These are phyloP conservation scores for Cystobasidium ongulense DNA, from an alignment of 768 basidiomycete species.

Conservation along the genomic window DNA sequence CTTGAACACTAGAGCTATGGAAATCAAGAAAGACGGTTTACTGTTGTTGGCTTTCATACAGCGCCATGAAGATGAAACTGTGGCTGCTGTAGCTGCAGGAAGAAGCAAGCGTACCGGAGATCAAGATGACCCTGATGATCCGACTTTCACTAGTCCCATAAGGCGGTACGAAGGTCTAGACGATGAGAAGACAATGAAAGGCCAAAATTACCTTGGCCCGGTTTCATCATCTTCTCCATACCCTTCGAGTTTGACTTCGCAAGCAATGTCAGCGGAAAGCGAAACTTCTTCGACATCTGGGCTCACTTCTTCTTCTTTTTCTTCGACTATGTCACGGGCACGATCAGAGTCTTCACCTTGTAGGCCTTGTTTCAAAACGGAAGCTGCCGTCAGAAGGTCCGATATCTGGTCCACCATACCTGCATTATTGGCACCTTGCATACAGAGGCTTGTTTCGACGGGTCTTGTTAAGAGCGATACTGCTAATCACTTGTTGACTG, in stretches of 20 bases:
- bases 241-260: neutral
- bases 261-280: neutral
- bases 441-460: conserved; percentile 42
- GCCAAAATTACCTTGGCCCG: neutral
- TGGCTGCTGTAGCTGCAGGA: neutral
- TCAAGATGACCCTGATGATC: neutral
- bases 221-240: neutral
- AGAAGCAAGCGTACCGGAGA: neutral
- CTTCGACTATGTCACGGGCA: neutral
- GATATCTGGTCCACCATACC: conserved; percentile 40
- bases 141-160: neutral
- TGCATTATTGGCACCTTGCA: conserved; percentile 37
- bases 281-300: neutral
- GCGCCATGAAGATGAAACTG: conserved; percentile 32
- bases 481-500: conserved; percentile 39
- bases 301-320: neutral
- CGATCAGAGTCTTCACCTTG: conserved; percentile 7
- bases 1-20: conserved; percentile 37
- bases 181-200: too few relatives aligned
- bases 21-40: conserved; percentile 40
- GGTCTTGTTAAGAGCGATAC: conserved; percentile 39
- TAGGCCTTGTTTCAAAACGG: neutral
- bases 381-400: neutral
- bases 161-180: neutral
- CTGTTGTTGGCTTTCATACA: conserved; percentile 40